These are phyloP conservation scores for Sabuloglossum arenarium DNA, from an alignment of 495 filamentous ascomycete species.

Conservation along the genomic window DNA sequence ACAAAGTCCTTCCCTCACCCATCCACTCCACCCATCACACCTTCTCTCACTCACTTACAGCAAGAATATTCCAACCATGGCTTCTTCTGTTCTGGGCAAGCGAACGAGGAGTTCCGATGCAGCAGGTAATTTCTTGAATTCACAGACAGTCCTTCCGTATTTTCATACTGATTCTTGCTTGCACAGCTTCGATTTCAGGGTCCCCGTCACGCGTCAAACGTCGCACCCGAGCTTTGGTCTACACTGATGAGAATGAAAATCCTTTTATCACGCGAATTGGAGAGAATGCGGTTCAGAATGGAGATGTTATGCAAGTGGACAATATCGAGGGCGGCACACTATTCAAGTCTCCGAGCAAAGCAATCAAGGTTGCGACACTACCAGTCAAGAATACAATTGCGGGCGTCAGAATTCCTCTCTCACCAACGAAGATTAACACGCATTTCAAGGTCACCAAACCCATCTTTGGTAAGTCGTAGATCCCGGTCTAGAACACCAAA, in stretches of 20 bases:
- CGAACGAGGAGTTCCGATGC: conserved; percentile 35
- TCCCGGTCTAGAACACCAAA: conserved; percentile 3
- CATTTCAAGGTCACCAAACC: conserved; percentile 13
- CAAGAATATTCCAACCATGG: conserved; percentile 25
- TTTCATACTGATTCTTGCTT: conserved; percentile 10
- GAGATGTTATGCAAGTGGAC: conserved; percentile 17
- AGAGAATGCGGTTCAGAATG: conserved; percentile 3
- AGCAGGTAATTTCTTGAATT: conserved; percentile 30
- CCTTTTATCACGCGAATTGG: conserved; percentile 19
- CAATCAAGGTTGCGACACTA: conserved; percentile 5
- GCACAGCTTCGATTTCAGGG: conserved; percentile 9
- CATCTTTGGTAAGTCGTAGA: conserved; percentile 5
- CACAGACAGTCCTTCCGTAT: conserved; percentile 11
- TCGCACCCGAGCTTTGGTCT: conserved; percentile 27
- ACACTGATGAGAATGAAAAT: conserved; percentile 29
- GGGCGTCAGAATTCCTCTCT: conserved; percentile 10
- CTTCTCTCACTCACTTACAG: conserved; percentile 3
- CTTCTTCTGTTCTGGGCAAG: conserved; percentile 49
- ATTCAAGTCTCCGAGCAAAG: conserved; percentile 4
- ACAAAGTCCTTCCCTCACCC: neutral
- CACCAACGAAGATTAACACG: conserved; percentile 14
- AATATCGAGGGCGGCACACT: conserved; percentile 7
- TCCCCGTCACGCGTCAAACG: conserved; percentile 36
- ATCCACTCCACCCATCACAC: neutral
- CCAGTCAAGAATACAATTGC: conserved; percentile 17